Base-by-base conservation (phyloP, 2,329 filamentous ascomycete genomes). In the Cytospora piceae region DNA sequence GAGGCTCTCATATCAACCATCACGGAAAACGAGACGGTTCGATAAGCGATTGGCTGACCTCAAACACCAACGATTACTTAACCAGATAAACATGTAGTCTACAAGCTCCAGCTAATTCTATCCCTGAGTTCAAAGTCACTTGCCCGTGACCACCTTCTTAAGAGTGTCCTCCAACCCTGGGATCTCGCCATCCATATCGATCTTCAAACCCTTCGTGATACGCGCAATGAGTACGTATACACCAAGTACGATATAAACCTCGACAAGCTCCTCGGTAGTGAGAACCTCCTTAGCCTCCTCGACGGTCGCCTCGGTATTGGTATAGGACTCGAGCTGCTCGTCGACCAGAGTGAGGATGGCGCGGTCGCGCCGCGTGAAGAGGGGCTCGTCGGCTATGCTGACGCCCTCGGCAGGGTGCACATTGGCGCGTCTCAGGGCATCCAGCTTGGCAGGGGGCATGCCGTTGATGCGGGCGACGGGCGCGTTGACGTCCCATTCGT, bases 401-500 rank as follows among this genome's bases (percentile, higher is more conserved):
- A 15, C 37, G 2, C 37, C 37, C 37, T 17, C 12, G 37, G 37
- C 6, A 5, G 12, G 12, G 15, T 42, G 37, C 12, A 5, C 37
- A 17, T n/a, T n/a, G n/a, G 37, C 17, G 37, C 37, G 37, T 42
- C 5, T 42, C 4, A 71, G 60, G 5, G 66, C 67, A 2, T 60
- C 62, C 1, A 70, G 61, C 27, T 69, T 63, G 14, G 65, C 63
- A 1, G 56, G 59, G 56, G 65, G 37, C 9, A 71, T 63, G 51
- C 68, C 65, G 61, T 68, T 70, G 51, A 70, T 58, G 11, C 63
- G 64, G 4, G 70, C 71, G 7, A 72, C 71, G 15, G 71, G 71
- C 29, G 66, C 64, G 59, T 72, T 72, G 66, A 72, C 70, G 20
- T 72, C 71, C 66, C 67, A 71, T 24, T 71, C 71, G 60, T 72